Evolutionary conservation across 257 asterid genomes (phyloP).

Genomic region (Rauvolfia tetraphylla): DNA sequence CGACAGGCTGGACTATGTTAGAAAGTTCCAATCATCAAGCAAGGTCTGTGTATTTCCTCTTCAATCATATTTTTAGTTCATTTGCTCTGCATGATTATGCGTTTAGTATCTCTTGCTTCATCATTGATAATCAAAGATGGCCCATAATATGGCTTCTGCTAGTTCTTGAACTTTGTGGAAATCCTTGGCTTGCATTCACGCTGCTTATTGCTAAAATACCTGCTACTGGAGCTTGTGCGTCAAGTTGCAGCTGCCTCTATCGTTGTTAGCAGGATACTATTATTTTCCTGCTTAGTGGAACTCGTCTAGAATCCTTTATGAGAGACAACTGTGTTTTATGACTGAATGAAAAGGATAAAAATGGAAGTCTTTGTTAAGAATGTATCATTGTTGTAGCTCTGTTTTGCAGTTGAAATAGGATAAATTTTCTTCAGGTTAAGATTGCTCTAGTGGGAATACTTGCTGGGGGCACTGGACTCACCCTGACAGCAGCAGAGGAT

Average conservation of each 20-base stretch:
- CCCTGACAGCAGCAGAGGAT: constrained; percentile 79
- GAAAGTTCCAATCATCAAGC: constrained; percentile 67
- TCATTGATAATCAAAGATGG: not conserved
- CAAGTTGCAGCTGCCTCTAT: not conserved
- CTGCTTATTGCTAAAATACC: not conserved
- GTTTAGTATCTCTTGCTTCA: constrained; percentile 5
- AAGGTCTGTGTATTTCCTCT: constrained; percentile 46
- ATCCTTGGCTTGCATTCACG: not conserved
- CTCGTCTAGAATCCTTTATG: not conserved
- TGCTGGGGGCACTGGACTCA: constrained; percentile 95
- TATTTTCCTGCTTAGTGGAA: not conserved
- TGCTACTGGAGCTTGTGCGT: not conserved
- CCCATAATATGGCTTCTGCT: constrained; percentile 8
- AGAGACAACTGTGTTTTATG: not conserved
- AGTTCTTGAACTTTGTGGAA: not conserved
- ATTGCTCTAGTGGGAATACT: constrained; percentile 89
- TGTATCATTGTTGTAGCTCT: not conserved
- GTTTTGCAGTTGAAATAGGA: not conserved
- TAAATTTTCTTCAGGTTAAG: constrained; percentile 55
- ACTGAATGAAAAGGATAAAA: not conserved
- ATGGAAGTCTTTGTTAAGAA: not conserved
- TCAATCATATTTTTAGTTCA: constrained; percentile 6
- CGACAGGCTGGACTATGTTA: constrained; percentile 73
- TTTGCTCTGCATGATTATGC: not conserved
- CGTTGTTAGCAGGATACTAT: not conserved